Conservation (phyloP, 1,139 yeast genomes). For the Taiozyma sp. region DNA sequence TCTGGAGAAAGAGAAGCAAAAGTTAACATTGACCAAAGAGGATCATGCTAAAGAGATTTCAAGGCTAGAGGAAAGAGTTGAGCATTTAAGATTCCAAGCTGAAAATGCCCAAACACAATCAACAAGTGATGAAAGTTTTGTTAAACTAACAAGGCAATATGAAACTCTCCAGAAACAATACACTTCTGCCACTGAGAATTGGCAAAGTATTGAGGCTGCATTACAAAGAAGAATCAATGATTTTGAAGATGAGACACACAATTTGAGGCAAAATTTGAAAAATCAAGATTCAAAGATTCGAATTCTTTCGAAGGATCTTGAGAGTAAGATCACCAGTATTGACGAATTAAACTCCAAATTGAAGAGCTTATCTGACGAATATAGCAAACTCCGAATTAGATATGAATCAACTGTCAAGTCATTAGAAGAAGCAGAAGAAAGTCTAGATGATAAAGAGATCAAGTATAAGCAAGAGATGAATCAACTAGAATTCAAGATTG, state of each 20-base stretch:
- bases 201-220: conserved; percentile 61
- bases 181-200: conserved; percentile 62
- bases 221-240: conserved; percentile 42
- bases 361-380: conserved; percentile 17
- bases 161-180: conserved; percentile 66
- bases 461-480: conserved; percentile 23
- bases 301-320: conserved; percentile 22
- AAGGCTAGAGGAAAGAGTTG: conserved; percentile 36
- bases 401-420: conserved; percentile 12
- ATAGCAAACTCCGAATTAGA: conserved; percentile 11
- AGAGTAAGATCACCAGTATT: conserved; percentile 15
- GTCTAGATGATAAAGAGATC: conserved; percentile 18
- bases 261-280: conserved; percentile 5
- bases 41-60: conserved; percentile 42
- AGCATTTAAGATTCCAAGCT: conserved; percentile 34
- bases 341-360: conserved; percentile 11
- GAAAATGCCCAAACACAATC: conserved; percentile 32
- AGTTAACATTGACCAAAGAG: conserved; percentile 25
- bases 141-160: conserved; percentile 29
- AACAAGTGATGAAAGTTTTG: conserved; percentile 30
- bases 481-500: conserved; percentile 32
- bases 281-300: conserved; percentile 15
- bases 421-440: conserved; percentile 26
- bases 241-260: conserved; percentile 29
- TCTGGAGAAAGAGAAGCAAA: conserved; percentile 27